These are phyloP conservation scores for Agaricus sinodeliciosus DNA, from an alignment of 768 basidiomycete species.

Conservation along the genomic window DNA sequence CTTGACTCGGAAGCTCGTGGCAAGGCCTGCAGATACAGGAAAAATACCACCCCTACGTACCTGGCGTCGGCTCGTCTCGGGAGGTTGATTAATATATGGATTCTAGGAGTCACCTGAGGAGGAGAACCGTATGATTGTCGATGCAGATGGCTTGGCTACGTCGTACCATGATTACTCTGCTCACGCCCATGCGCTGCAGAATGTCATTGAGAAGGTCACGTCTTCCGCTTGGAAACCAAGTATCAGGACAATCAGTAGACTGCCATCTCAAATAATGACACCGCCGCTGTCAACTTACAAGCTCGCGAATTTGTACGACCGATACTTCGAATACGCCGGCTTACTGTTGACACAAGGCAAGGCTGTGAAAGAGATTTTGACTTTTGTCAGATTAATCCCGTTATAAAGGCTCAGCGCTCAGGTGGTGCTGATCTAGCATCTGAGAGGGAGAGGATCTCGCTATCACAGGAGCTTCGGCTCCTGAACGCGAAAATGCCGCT, in stretches of 20 bases:
- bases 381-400: conserved; percentile 77
- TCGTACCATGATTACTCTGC: conserved; percentile 74
- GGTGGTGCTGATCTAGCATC: conserved; percentile 31
- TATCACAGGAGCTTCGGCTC: conserved; percentile 22
- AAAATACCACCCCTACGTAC: conserved; percentile 89
- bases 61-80: conserved; percentile 88
- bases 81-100: conserved; percentile 86
- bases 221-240: conserved; percentile 83
- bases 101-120: conserved; percentile 83
- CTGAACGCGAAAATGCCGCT: conserved; percentile 15
- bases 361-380: conserved; percentile 70
- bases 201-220: conserved; percentile 92
- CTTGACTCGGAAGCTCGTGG: conserved; percentile 26
- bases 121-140: conserved; percentile 46
- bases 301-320: conserved; percentile 80
- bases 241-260: conserved; percentile 72
- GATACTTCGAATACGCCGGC: conserved; percentile 94
- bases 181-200: conserved; percentile 82
- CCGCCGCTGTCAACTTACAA: conserved; percentile 63
- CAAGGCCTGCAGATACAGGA: conserved; percentile 51
- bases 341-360: conserved; percentile 88
- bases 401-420: conserved; percentile 58
- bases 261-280: conserved; percentile 14
- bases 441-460: conserved; percentile 32
- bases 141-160: conserved; percentile 31